Base-by-base conservation (phyloP, 2,329 filamentous ascomycete species). In the Colletotrichum liriopes region DNA sequence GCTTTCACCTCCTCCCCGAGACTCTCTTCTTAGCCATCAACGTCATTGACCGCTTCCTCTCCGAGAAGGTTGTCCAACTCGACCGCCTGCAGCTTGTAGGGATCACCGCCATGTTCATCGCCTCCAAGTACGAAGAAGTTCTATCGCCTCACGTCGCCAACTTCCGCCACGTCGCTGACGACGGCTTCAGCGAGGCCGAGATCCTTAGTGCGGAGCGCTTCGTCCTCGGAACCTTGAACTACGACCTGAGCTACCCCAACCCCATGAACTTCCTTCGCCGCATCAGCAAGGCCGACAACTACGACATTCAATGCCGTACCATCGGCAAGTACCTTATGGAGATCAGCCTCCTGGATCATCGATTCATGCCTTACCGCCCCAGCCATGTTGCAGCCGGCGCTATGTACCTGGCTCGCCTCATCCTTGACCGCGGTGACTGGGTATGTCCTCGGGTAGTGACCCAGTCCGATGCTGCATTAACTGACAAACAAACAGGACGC, bases 221-320 rank as follows among this genome's bases (percentile, higher is more conserved):
- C 81, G 92, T 99, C 76, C 92, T 99, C 64, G 90, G 91, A 76
- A 95, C 95, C 7, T 90, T 99, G 73, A 93, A 98, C 85, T 99
- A 98, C 82, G 96, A 99, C 81, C 91, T 99, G 75, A 98, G 95
- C 86, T 99, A 98, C 81, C 96, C 96, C 68, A 99, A 99, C 84
- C 96, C 96, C 29, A 99, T 99, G 96, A 99, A 99, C 89, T 99
- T 99, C 86, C 91, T 99, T 73, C 94, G 96, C 75, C 94, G 97
- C 77, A 98, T 99, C 83, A 98, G 96, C 74, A 99, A 99, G 88
- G 97, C 96, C 79, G 97, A 99, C 86, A 96, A 97, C 87, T 99
- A 99, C 85, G 96, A 99, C 83, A 98, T 98, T 79, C 94, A 98
- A 83, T 98, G 95, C 73, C 94, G 96, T 78, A 99, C 96, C 58